Base-by-base conservation (phyloP, 177 flowering plant species). In the Vitis hybrid region DNA sequence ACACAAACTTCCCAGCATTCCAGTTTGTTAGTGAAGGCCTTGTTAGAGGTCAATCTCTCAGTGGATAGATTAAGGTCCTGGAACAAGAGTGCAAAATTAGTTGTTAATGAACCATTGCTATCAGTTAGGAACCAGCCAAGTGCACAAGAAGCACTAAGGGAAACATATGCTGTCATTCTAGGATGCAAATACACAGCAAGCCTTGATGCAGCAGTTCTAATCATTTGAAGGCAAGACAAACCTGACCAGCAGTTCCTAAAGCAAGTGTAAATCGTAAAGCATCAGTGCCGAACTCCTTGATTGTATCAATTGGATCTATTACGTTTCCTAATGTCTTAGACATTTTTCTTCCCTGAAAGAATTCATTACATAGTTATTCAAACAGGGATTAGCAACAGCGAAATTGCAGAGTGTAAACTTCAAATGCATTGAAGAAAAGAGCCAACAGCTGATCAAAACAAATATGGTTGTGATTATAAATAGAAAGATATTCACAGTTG, bases 221-320 rank as follows among this genome's bases (percentile, higher is more conserved):
- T 20, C 58, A 21, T 63, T 75, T 68, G 20, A 27, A 30, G 51
- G 50, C 20, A 69, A 59, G 61, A 79, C 88, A 71, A 67, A 94
- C 98, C 97, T 94, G 98, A 65, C 98, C 98, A 78, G 97, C 89
- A 76, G 98, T 92, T 81, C 97, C 97, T 66, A 91, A 75, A 70
- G 97, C 86, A 79, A 94, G 77, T 17, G 97, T 81, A 69, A 92
- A 91, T 24, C 98, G 80, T 74, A 94, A 80, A 58, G 98, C 98
- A 90, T 94, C 98, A 11, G 97, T 86, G 21, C 98, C 98, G 77
- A 78, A 94, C 63, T 92, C 97, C 72, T 84, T 83, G 58, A 94
- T 90, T 11, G 91, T 88, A 77, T 92, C 95, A 74, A 92, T 56
- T 64, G 98, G 98, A 78, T 94, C 98, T 66, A 94, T 84, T 54